These are phyloP conservation scores for Stephania japonica DNA, from an alignment of 164 flowering plant genomes.

Conservation along the genomic window DNA sequence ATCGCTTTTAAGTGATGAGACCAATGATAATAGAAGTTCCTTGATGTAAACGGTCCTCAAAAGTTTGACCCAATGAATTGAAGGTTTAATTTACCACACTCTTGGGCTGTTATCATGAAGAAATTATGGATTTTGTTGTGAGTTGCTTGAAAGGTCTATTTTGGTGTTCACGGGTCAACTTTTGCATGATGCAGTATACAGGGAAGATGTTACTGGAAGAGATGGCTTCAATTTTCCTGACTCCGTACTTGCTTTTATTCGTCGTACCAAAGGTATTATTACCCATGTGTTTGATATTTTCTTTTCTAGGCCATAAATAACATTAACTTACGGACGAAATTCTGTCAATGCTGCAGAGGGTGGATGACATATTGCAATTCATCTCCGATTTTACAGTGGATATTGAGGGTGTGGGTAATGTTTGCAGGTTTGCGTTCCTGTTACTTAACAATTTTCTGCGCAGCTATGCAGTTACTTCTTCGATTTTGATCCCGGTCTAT, in stretches of 20 bases:
- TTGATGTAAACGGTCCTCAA: no score
- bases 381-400: conserved; percentile 76
- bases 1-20: no score
- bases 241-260: conserved; percentile 80
- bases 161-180: conserved; percentile 9
- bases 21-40: no score
- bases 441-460: not conserved
- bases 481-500: not conserved
- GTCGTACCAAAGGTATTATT: conserved; percentile 74
- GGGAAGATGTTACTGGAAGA: conserved; percentile 97
- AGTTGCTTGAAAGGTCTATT: conserved; percentile 2
- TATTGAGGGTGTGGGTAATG: conserved; percentile 96
- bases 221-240: conserved; percentile 93
- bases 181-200: conserved; percentile 60
- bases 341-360: conserved; percentile 52
- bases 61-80: not conserved
- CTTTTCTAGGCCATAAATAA: not conserved
- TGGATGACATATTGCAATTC: conserved; percentile 87
- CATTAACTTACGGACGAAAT: not conserved
- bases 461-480: not conserved
- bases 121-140: not conserved
- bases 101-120: not conserved
- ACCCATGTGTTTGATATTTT: not conserved
- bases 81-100: not conserved
- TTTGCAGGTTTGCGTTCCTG: conserved; percentile 68